A percentile compares a stretch with the other conserved stretches of the same genome.
phyloP scores from a whole-genome alignment of 208 protist species.

The Wallacemonas collosoma region DNA sequence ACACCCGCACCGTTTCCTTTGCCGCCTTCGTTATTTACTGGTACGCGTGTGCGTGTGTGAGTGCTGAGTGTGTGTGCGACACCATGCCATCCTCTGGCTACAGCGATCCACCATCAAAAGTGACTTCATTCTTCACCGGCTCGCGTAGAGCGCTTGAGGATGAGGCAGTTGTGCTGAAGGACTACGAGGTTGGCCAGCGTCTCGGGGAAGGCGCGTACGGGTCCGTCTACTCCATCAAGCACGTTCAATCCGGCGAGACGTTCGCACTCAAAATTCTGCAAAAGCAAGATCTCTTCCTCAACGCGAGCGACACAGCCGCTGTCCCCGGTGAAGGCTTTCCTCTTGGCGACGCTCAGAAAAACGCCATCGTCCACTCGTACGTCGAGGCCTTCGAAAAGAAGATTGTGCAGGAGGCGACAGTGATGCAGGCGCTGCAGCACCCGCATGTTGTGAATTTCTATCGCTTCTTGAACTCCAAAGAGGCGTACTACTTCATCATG shows the following conservation, averaged over 20 bases:
- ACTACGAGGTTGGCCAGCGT: conserved; percentile 77
- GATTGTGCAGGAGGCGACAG: conserved; percentile 87
- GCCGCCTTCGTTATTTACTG: background rate
- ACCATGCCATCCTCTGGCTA: conserved; percentile 10
- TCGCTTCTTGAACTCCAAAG: conserved; percentile 86
- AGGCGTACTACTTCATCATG: conserved; percentile 90
- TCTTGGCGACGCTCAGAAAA: background rate
- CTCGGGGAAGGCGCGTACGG: conserved; percentile 89
- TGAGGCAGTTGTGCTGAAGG: conserved; percentile 67
- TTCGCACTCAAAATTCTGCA: conserved; percentile 91
- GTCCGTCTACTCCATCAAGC: conserved; percentile 84
- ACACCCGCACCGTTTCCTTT: background rate
- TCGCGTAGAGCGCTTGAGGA: conserved; percentile 55
- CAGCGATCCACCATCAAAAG: conserved; percentile 28
- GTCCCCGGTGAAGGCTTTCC: conserved; percentile 9
- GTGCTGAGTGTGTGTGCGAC: background rate
- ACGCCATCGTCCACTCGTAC: conserved; percentile 16
- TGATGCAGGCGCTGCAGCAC: conserved; percentile 90
- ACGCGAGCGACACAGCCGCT: background rate
- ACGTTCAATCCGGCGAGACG: conserved; percentile 72
- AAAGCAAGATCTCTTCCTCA: conserved; percentile 65
- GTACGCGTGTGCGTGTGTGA: background rate
- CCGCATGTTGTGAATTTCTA: conserved; percentile 89
- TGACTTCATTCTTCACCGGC: conserved; percentile 69
- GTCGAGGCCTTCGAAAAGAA: conserved; percentile 48